Base-by-base conservation (phyloP, 805 yeast species). In the Sugiyamaella lignohabitans region DNA sequence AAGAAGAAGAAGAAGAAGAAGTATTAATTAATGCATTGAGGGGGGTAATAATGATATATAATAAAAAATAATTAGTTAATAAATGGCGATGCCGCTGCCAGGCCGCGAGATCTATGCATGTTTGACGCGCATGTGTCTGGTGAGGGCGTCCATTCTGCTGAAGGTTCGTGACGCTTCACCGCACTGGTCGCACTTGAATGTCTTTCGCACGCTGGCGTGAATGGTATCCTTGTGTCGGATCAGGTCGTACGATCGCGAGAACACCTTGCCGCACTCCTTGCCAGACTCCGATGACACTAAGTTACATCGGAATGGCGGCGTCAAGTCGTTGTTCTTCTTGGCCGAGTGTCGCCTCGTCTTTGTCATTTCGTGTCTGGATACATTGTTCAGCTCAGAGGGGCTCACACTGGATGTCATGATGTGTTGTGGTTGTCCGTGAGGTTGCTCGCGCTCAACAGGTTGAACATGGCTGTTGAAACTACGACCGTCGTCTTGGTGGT, bases 191-290 rank as follows among this genome's bases (percentile, higher is more conserved):
- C 98, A 91, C 61, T 84, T 80, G 71, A 82, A 93, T 42, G 84
- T 79, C 58, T 84, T 84, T 66, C 91, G 84, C 62, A 82, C 84
- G 41, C 84, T 74, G 1, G 97, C 93, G 64, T 91, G 98, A 46
- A 91, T 89, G 0, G 98, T 93, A 59, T 91, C 95, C 65, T 91
- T 96, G 65, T 91, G 98, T 58, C 98, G 78, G 21, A 89, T 84
- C 59, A 91, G 72, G 69, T 91, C 98, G 62, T 91, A 91, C 17
- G 96, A 95, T 60, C 98, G 78, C 16, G 97, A 87, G 61, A 91
- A 91, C 59, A 80, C 80, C 66, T 85, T 85, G 55, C 74, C 68
- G 65, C 96, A 87, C 20, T 78, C 76, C 51, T 70, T 61, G 16
- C 84, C 78, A 22, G 75, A 61, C 3, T 86, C 83, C 56, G 79